These are phyloP conservation scores for Moesziomyces antarcticus DNA, from an alignment of 1,284 basidiomycete species.

Conservation along the genomic window DNA sequence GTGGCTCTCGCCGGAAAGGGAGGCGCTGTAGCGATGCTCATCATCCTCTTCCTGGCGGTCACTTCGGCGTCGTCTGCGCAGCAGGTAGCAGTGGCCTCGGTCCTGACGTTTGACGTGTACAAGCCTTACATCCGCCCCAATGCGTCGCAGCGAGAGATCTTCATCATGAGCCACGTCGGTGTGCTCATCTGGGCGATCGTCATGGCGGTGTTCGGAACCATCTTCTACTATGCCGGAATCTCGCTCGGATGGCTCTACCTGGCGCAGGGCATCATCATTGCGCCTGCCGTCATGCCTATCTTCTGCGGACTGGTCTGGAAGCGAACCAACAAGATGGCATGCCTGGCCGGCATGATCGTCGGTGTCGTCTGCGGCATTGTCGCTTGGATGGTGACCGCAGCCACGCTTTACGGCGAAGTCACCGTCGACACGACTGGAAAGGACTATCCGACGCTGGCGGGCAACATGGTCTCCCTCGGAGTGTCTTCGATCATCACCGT, in stretches of 20 bases:
- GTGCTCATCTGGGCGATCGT: constrained; percentile 75
- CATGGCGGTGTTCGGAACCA: constrained; percentile 83
- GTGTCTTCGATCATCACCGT: constrained; percentile 82
- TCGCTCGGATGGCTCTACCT: constrained; percentile 73
- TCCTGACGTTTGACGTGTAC: constrained; percentile 73
- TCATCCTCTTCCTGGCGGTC: constrained; percentile 74
- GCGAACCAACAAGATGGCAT: constrained; percentile 56
- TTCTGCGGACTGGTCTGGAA: constrained; percentile 74
- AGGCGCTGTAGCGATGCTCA: constrained; percentile 79
- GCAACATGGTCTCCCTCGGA: constrained; percentile 86
- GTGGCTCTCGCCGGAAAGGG: constrained; percentile 80
- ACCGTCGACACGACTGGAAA: constrained; percentile 76
- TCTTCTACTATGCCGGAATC: constrained; percentile 80
- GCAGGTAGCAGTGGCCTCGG: constrained; percentile 80
- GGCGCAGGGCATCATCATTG: constrained; percentile 83
- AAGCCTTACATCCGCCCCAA: constrained; percentile 75
- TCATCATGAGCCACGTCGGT: constrained; percentile 76
- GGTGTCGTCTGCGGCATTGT: constrained; percentile 80
- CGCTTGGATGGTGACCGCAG: constrained; percentile 81
- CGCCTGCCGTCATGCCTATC: constrained; percentile 86
- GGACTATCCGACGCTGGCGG: constrained; percentile 77
- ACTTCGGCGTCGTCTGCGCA: constrained; percentile 89
- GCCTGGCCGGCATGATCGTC: constrained; percentile 75
- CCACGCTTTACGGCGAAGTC: constrained; percentile 81
- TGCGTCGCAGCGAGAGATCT: constrained; percentile 75